These are phyloP conservation scores for Boletus speciosus DNA, from an alignment of 768 basidiomycete species.

Conservation along the genomic window DNA sequence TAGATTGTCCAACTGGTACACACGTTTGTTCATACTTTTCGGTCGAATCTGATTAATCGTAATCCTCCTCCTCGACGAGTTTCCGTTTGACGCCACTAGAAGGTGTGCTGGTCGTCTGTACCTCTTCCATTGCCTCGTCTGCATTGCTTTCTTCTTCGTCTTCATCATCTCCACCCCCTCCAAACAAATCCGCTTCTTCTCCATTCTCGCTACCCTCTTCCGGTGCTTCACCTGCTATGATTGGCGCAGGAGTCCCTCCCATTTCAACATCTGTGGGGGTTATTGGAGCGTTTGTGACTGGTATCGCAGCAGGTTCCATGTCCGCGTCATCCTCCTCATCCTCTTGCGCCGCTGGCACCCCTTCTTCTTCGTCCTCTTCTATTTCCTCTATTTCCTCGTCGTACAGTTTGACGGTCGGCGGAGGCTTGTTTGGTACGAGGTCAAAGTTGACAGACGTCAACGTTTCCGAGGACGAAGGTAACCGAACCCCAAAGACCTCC, in stretches of 20 bases:
- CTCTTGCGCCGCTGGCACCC: conserved; percentile 37
- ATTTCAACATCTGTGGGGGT: conserved; percentile 69
- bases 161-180: conserved; percentile 67
- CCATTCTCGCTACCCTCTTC: conserved; percentile 71
- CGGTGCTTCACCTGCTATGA: conserved; percentile 33
- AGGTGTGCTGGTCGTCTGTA: conserved; percentile 51
- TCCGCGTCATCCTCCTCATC: conserved; percentile 59
- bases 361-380: conserved; percentile 42
- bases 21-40: conserved; percentile 4
- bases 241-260: conserved; percentile 32
- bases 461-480: conserved; percentile 67
- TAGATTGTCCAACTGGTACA: conserved; percentile 14
- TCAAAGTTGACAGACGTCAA: conserved; percentile 83
- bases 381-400: conserved; percentile 83
- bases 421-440: conserved; percentile 79
- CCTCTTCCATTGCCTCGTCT: conserved; percentile 77
- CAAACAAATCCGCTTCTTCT: conserved; percentile 75
- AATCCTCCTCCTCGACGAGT: conserved; percentile 83
- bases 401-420: conserved; percentile 69
- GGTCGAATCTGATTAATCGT: conserved; percentile 47
- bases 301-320: conserved; percentile 64
- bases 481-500: conserved; percentile 81
- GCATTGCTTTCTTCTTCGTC: conserved; percentile 53
- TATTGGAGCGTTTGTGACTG: conserved; percentile 30
- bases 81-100: conserved; percentile 72